A percentile compares a stretch with the other conserved stretches of the same genome.
Evolutionary conservation across 441 rosid species (phyloP).

Genomic region (Gossypium gossypioides): DNA sequence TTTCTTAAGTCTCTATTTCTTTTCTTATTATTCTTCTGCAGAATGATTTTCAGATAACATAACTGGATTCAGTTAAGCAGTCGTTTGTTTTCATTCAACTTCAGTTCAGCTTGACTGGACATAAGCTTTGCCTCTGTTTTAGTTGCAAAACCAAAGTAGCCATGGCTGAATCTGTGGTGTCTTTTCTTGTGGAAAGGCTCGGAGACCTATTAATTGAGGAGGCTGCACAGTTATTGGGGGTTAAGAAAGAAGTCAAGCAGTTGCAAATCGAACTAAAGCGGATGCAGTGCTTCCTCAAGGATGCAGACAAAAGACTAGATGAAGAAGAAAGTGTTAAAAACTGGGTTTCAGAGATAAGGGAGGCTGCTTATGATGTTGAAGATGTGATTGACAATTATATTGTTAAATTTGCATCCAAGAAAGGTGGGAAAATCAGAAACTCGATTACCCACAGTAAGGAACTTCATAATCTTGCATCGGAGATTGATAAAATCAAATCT

Average conservation of each 20-base stretch:
- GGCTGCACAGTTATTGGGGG: slow-evolving; percentile 3
- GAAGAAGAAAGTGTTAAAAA: slow-evolving; percentile 4
- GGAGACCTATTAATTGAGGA: slow-evolving; percentile 6
- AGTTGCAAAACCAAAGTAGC: background rate
- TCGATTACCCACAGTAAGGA: background rate
- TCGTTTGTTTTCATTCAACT: background rate
- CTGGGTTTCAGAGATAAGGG: slow-evolving; percentile 20
- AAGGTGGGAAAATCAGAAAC: background rate
- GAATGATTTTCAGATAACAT: background rate
- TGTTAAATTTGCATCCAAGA: slow-evolving; percentile 6
- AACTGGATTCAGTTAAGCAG: background rate
- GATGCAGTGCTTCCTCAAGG: slow-evolving; percentile 21
- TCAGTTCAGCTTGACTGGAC: background rate
- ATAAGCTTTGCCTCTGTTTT: background rate
- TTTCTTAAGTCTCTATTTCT: background rate
- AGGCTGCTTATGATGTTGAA: slow-evolving; percentile 18
- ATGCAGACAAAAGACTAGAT: slow-evolving; percentile 15
- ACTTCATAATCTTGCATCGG: slow-evolving; percentile 9
- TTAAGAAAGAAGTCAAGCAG: background rate
- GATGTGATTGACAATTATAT: slow-evolving; percentile 17
- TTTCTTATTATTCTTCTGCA: background rate
- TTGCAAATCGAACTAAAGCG: slow-evolving; percentile 9
- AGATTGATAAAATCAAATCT: slow-evolving; percentile 6
- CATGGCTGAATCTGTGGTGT: slow-evolving; percentile 17
- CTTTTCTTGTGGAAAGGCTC: slow-evolving; percentile 9